phyloP scores from a whole-genome alignment of 257 asterid species.

The Nicotiana otophora region DNA sequence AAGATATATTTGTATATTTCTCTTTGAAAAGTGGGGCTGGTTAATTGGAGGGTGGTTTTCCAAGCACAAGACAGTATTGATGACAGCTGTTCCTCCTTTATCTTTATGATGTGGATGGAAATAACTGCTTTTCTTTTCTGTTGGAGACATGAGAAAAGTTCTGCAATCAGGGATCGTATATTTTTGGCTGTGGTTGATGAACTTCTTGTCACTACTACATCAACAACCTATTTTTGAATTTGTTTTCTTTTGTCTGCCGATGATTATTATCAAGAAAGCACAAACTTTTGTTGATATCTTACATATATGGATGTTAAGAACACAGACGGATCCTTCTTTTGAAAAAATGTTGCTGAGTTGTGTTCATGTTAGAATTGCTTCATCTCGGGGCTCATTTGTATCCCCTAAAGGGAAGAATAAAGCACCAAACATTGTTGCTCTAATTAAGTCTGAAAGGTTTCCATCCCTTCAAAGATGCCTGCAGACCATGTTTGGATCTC shows the following conservation, averaged over 20 bases:
- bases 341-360: not conserved
- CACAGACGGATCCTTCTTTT: not conserved
- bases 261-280: not conserved
- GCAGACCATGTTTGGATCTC: not conserved
- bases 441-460: not conserved
- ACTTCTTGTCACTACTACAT: not conserved
- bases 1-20: not conserved
- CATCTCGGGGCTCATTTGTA: not conserved
- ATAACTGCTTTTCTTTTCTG: not conserved
- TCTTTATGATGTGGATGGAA: not conserved
- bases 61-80: not conserved
- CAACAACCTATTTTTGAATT: not conserved
- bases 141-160: conserved; percentile 1
- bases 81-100: not conserved
- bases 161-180: not conserved
- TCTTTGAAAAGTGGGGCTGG: not conserved
- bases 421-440: not conserved
- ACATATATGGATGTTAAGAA: not conserved
- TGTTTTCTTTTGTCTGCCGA: not conserved
- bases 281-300: not conserved
- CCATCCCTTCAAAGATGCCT: not conserved
- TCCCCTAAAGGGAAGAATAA: not conserved
- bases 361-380: not conserved
- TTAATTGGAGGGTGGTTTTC: not conserved
- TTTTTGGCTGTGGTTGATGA: not conserved